Evolutionary conservation across 2,329 filamentous ascomycete genomes (phyloP), one percentile per base, ranked within the genome.

Genomic region (Colletotrichum siamense): DNA sequence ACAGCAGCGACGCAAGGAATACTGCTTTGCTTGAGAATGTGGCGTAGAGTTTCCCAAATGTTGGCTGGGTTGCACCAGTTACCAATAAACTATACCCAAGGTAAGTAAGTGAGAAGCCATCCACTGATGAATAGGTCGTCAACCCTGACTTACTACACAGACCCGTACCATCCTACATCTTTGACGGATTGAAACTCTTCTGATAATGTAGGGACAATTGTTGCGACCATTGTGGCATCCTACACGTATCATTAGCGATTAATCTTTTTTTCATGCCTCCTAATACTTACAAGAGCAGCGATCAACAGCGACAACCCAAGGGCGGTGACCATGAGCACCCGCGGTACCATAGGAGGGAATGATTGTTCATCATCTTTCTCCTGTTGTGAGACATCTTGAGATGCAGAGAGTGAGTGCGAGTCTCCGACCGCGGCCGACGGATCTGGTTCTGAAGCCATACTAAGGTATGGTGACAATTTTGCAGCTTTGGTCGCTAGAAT

Each of bases 111-210:
- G n/a, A n/a, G n/a, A n/a, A n/a, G 13, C 10, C n/a, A 32, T 18
- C 44, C 28, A 26, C 5, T 5, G 22, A 13, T 39, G 30, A 16
- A 5, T 5, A 3, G 52, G 12, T n/a, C 13, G 24, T 9, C 16
- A 16, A 57, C 3, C 13, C 9, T 34, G 67, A 44, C 69, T 26
- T 64, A 64, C 69, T 82, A 87, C 7, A 85, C 85, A 26, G 85
- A 83, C 1, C 86, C 87, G 76, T 89, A 89, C 88, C 88, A 90
- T 26, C 84, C 86, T 7, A 88, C 83, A 64, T 88, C 85, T 12
- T 82, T 79, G 3, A 87, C 80, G 26, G 82, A 80, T 12, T 84
- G 80, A 79, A 85, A 83, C 26, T 83, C 82, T 74, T 80, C 83
- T 1, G 86, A 34, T 15, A 71, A 39, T 15, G 69, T 71, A 7